Evolutionary conservation across 169 alveolate genomes (phyloP).

Genomic region (Plasmodium chabaudi): DNA sequence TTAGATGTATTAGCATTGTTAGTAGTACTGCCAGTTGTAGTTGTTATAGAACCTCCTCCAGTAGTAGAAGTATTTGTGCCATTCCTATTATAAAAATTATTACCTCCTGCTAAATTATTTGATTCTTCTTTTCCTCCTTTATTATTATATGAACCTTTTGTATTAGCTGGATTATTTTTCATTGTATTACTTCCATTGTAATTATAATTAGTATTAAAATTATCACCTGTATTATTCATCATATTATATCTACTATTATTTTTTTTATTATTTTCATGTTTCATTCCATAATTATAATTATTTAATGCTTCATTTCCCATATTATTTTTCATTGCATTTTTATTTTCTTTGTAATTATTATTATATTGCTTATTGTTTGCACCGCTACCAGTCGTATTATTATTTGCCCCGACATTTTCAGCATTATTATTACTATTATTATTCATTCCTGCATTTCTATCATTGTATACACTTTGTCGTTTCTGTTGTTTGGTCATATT

Average conservation of each 20-base stretch:
- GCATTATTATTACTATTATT: background rate
- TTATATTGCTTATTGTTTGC: constrained; percentile 2
- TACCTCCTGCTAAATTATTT: background rate
- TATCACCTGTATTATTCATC: background rate
- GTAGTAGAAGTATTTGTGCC: background rate
- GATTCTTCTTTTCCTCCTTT: constrained; percentile 4
- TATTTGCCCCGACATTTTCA: background rate
- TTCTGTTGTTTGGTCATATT: constrained; percentile 27
- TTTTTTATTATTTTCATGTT: constrained; percentile 11
- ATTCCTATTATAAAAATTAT: constrained; percentile 1
- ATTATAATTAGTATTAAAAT: constrained; percentile 20
- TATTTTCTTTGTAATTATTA: constrained; percentile 10
- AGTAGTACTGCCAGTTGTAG: background rate
- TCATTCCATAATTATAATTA: constrained; percentile 5
- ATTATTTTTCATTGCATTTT: constrained; percentile 13
- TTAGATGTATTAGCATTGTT: background rate
- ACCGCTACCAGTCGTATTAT: background rate
- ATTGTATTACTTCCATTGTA: constrained; percentile 3
- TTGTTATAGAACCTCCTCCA: background rate
- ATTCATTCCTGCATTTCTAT: constrained; percentile 3
- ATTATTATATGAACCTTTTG: constrained; percentile 26
- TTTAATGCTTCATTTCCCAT: background rate
- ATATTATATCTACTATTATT: constrained; percentile 13
- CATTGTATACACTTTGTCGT: constrained; percentile 20
- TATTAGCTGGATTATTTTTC: constrained; percentile 6